A percentile compares a stretch with the other conserved stretches of the same genome.
Evolutionary conservation across 257 asterid species (phyloP).

Genomic region (Eustoma russellianum): DNA sequence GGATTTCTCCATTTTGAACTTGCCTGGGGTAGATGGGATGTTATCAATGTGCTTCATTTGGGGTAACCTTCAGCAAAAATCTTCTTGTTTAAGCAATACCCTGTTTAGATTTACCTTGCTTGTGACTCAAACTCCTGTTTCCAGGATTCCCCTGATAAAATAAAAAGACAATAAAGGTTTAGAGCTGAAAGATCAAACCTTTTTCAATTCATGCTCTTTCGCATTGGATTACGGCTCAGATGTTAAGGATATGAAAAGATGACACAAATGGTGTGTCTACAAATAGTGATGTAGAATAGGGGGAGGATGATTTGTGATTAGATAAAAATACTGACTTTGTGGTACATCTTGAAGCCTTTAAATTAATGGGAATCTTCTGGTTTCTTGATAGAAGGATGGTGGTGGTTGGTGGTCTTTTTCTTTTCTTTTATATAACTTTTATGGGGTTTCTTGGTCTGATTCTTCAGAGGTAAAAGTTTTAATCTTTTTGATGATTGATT

Average conservation of each 20-base stretch:
- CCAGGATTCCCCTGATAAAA: conserved; percentile 11
- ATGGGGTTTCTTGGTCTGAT: conserved; percentile 19
- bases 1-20: conserved; percentile 84
- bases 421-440: conserved; percentile 5
- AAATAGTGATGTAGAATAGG: conserved; percentile 4
- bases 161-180: not conserved
- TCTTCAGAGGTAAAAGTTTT: conserved; percentile 9
- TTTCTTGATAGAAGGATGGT: conserved; percentile 29
- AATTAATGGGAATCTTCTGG: conserved; percentile 42
- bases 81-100: conserved; percentile 26
- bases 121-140: conserved; percentile 10
- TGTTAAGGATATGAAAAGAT: conserved; percentile 17
- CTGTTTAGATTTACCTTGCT: conserved; percentile 18
- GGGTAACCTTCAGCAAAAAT: conserved; percentile 22
- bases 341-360: conserved; percentile 9
- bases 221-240: conserved; percentile 9
- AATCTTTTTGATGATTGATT: conserved; percentile 24
- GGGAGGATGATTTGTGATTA: not conserved
- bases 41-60: conserved; percentile 87
- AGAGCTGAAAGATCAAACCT: conserved; percentile 22
- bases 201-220: conserved; percentile 6
- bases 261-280: conserved; percentile 12
- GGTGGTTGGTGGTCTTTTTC: conserved; percentile 16
- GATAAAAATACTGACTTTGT: conserved; percentile 2
- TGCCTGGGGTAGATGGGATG: conserved; percentile 72